Conservation (phyloP, 2,329 filamentous ascomycete genomes). For the Alternaria rosae region DNA sequence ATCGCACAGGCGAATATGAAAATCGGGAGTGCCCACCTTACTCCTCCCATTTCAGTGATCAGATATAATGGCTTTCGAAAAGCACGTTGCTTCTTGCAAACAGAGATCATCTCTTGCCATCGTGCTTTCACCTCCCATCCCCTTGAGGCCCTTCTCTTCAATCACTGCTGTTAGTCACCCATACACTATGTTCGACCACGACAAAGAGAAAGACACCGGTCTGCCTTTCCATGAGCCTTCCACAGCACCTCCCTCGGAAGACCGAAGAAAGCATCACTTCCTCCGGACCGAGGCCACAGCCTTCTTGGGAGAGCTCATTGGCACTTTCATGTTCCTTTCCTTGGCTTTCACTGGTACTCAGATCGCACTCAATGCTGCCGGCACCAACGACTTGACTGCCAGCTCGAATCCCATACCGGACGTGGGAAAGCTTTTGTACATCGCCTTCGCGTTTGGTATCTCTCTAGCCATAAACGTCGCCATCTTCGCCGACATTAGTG, state of each 20-base stretch:
- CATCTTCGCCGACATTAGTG: constrained; percentile 48
- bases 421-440: constrained; percentile 45
- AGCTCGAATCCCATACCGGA: constrained; percentile 18
- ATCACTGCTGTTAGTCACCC: background rate
- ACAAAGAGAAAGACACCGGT: constrained; percentile 9
- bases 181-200: constrained; percentile 16
- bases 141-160: constrained; percentile 4
- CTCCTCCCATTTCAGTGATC: constrained; percentile 1
- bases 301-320: constrained; percentile 54
- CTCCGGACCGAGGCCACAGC: constrained; percentile 31
- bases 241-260: constrained; percentile 11
- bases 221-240: constrained; percentile 26
- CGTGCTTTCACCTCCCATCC: background rate
- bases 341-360: constrained; percentile 51
- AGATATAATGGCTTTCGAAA: constrained; percentile 9
- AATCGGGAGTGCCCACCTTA: constrained; percentile 1
- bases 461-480: constrained; percentile 47
- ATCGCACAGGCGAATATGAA: constrained; percentile 5
- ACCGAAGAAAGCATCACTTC: background rate
- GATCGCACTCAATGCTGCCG: constrained; percentile 55
- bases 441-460: constrained; percentile 45
- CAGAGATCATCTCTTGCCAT: background rate
- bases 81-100: background rate
- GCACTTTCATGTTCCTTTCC: constrained; percentile 56
- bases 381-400: constrained; percentile 37